A percentile compares a stretch with the other conserved stretches of the same genome.
Conservation (phyloP, 169 alveolate genomes). For the Plasmodium gaboni region DNA sequence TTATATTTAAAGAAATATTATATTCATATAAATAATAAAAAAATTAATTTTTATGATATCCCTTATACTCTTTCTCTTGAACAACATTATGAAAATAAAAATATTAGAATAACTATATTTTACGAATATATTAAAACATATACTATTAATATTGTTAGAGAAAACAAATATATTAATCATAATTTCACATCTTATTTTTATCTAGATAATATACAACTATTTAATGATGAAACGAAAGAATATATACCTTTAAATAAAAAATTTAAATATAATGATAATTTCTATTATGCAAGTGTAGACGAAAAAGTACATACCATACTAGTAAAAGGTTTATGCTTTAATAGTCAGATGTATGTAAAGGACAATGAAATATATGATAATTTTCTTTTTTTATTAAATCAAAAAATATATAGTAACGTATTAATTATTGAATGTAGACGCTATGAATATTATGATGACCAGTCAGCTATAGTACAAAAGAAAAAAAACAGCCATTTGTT, state of each 20-base stretch:
- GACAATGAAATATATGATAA: neutral
- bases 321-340: conserved; percentile 16
- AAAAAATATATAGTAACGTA: conserved; percentile 13
- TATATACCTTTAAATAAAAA: conserved; percentile 6
- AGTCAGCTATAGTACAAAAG: too few relatives aligned
- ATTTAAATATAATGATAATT: conserved; percentile 17
- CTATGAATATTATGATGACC: neutral
- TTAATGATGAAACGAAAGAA: neutral
- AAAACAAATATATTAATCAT: neutral
- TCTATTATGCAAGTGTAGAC: conserved; percentile 7
- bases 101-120: conserved; percentile 15
- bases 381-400: conserved; percentile 21
- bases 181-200: conserved; percentile 1
- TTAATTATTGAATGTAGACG: conserved; percentile 45
- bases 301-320: conserved; percentile 15
- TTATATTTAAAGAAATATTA: conserved; percentile 19
- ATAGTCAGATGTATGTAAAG: conserved; percentile 34
- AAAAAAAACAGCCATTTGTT: neutral
- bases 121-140: conserved; percentile 16
- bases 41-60: conserved; percentile 28
- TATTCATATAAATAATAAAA: conserved; percentile 32
- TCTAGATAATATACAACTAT: conserved; percentile 14
- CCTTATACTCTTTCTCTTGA: conserved; percentile 17
- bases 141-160: conserved; percentile 18
- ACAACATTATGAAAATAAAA: neutral